Base-by-base conservation (phyloP, 257 asterid species). In the Parsonsia alboflavescens region DNA sequence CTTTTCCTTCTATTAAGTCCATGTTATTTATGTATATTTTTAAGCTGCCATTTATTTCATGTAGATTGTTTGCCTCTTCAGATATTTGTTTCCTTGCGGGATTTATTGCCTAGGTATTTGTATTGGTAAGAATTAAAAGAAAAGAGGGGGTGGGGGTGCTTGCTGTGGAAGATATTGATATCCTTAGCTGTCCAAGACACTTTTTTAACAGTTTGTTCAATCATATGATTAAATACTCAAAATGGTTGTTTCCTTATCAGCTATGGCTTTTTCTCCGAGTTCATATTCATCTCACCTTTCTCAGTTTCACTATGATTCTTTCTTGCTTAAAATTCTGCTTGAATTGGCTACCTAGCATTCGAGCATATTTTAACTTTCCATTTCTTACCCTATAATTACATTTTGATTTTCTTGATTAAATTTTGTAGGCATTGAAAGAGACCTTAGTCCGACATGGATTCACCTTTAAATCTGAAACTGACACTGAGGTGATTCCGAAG, bases 401-500 rank as follows among this genome's bases (percentile, higher is more conserved):
- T 58, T 64, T 53, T 53, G 7, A 65, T 67, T 57, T 69, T 49
- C 30, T 73, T 57, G 57, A 53, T 79, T 75, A 50, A 61, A 24
- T 62, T 54, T 74, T 78, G 71, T 82, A 95, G 99, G 99, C 88
- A 68, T 77, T 95, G 76, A 95, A 95, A 84, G 89, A 91, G 89
- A 86, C 97, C 45, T 89, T 95, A 73, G 85, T 92, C 74, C 93
- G 96, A 45, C 99, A 92, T 88, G 98, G 96, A 73, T 95, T 95
- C 80, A 86, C 86, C 72, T 94, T 94, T 82, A 93, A 88, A 77
- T 94, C 99, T 56, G 99, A 94, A 50, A 94, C 99, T 63, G 99
- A 95, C 77, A 95, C 99, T 5, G 98, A 95, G 86, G 99, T 95
- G 75, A 95, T 95, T 81, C 98, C 99, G 16, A 95, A 95, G 94